Evolutionary conservation across 768 basidiomycete genomes (phyloP).

Genomic region (Rubroboletus satanas): DNA sequence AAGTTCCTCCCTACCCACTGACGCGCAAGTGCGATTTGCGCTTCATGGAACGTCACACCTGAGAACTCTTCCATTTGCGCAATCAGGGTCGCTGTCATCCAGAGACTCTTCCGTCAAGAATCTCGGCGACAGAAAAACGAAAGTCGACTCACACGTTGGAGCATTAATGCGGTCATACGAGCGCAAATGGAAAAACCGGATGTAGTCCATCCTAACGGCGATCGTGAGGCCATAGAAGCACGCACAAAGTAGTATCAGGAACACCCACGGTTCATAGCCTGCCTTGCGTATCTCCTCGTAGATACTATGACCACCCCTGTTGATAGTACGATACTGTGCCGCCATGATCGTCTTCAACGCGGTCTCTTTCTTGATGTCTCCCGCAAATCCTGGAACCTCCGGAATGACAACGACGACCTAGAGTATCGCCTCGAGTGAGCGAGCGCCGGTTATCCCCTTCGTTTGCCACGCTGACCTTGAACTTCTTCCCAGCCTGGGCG

Average conservation of each 20-base stretch:
- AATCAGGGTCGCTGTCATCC: conserved; percentile 46
- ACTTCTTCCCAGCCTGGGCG: conserved; percentile 62
- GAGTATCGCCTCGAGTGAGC: not conserved
- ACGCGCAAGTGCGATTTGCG: conserved; percentile 79
- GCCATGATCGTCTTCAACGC: conserved; percentile 82
- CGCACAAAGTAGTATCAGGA: not conserved
- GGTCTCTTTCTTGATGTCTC: conserved; percentile 66
- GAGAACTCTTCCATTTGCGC: conserved; percentile 66
- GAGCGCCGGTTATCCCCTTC: not conserved
- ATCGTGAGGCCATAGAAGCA: not conserved
- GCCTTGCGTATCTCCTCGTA: conserved; percentile 77
- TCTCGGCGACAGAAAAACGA: conserved; percentile 2
- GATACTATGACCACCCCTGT: conserved; percentile 82
- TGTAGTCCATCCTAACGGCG: conserved; percentile 63
- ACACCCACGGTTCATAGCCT: conserved; percentile 71
- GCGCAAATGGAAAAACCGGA: conserved; percentile 90
- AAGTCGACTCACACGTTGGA: conserved; percentile 46
- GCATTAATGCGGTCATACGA: conserved; percentile 89
- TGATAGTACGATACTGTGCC: conserved; percentile 84
- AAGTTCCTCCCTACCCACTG: conserved; percentile 62
- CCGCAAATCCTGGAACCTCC: conserved; percentile 87
- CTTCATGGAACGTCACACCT: conserved; percentile 78
- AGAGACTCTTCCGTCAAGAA: conserved; percentile 19
- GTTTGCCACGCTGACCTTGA: conserved; percentile 50
- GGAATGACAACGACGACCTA: conserved; percentile 87